Evolutionary conservation across 2,329 filamentous ascomycete species (phyloP), one percentile per base, ranked within the genome.

Genomic region (Neoarthrinium moseri): DNA sequence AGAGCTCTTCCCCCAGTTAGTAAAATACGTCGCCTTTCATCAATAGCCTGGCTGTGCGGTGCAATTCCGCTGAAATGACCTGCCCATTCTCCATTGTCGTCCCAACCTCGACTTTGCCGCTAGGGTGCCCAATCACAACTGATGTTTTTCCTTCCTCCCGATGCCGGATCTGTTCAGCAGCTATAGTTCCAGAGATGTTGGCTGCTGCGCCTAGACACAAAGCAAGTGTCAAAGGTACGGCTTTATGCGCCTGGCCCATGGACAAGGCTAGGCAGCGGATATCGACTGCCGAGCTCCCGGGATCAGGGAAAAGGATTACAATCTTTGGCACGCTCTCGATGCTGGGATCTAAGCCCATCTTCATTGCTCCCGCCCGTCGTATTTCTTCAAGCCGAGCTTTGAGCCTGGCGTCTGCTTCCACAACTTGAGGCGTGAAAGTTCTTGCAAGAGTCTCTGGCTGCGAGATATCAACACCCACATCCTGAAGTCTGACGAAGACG

Each of bases 1-100:
- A n/a, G n/a, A n/a, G n/a, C n/a, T n/a, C n/a, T n/a, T n/a, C n/a
- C n/a, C n/a, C n/a, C n/a, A n/a, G n/a, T n/a, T n/a, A 70, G 48
- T 73, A 78, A 37, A 67, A 74, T 3, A 77, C 69, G 4, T 68
- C 56, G 0, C 75, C 75, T 48, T 71, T 72, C 73, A 78, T 78
- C 51, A 78, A 36, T 4, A 76, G 59, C 41, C 72, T 66, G 6
- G 72, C 73, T 0, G 75, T 78, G 17, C 74, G 63, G 49, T 72
- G 61, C 22, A 78, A 51, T 47, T 72, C 67, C 0, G 73, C 75
- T 13, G 69, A 71, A 43, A 66, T 56, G 17, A 78, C 66, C 32
- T 59, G 54, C 0, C 70, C 73, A 20, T 67, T 53, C 5, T 46
- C 48, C 15, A 72, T 60, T 10, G 60, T 66, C 1, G 71, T 71